phyloP scores from a whole-genome alignment of 257 asterid genomes.

The Misopates orontium region DNA sequence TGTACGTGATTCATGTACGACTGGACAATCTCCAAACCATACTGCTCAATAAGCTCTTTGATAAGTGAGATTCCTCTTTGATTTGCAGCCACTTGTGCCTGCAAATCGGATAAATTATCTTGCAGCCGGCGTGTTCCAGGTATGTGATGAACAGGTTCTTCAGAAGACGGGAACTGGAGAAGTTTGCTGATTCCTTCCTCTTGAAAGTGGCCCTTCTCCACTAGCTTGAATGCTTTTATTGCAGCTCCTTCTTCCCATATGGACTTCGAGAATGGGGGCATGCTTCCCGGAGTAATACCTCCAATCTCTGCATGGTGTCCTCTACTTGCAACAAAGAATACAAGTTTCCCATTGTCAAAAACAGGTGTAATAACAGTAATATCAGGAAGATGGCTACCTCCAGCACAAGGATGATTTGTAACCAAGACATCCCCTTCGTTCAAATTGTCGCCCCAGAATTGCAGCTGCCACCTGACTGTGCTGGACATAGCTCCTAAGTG shows the following conservation, averaged over 20 bases:
- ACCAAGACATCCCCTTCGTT: conserved; percentile 94
- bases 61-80: conserved; percentile 92
- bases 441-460: conserved; percentile 73
- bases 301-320: conserved; percentile 99
- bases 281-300: conserved; percentile 98
- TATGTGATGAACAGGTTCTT: conserved; percentile 47
- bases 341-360: conserved; percentile 64
- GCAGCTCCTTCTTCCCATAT: conserved; percentile 99
- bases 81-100: conserved; percentile 95
- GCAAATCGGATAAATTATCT: conserved; percentile 93
- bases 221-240: conserved; percentile 94
- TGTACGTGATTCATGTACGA: conserved; percentile 92
- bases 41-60: conserved; percentile 91
- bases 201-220: conserved; percentile 75
- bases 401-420: conserved; percentile 91
- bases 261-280: conserved; percentile 96
- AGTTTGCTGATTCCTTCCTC: conserved; percentile 85
- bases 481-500: conserved; percentile 99
- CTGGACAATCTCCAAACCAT: conserved; percentile 80
- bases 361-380: conserved; percentile 93
- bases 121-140: conserved; percentile 95
- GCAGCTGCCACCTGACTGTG: conserved; percentile 91
- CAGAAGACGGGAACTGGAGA: conserved; percentile 62
- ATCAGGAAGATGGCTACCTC: conserved; percentile 97
- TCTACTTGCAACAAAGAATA: conserved; percentile 92